Evolutionary conservation across 345 rosid species (phyloP), one percentile per base, ranked within the genome.

Genomic region (Tarenaya hassleriana): DNA sequence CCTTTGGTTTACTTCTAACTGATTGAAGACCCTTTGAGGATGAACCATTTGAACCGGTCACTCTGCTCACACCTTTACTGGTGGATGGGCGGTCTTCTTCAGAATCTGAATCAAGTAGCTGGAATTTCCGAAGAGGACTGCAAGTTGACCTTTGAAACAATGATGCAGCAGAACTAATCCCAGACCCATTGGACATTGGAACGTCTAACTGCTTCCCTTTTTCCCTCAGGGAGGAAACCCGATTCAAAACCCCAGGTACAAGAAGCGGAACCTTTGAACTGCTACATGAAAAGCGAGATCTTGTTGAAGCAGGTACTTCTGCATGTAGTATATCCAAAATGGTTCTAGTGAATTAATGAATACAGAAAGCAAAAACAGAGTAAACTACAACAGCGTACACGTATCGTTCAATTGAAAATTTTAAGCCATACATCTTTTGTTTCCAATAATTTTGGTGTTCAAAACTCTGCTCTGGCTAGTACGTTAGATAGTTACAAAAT

Each of bases 121-220:
- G 90, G 61, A 91, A 91, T 70, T 61, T 91, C 57, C 98, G 71
- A 43, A 84, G 86, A 61, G 98, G 96, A 64, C 96, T 87, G 41
- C 60, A 31, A 43, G 81, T 65, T 69, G 77, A 50, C 16, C 76
- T 75, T 12, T 77, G 83, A 53, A 82, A 77, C 44, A 69, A 12
- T 13, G 71, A 47, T 27, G 71, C 73, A 18, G 50, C 53, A 47
- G 56, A 60, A 47, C 64, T 70, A 41, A 62, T 60, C 57, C 63
- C 75, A 52, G 71, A 44, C 60, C 43, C 67, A 37, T 69, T 63
- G 58, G 84, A 77, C 37, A 66, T 66, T 7, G 61, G 66, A 47
- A 61, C 74, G 47, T 63, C 71, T 11, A 68, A 68, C 43, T 70
- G 71, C 47, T 61, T 60, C 55, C 70, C 68, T 47, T 19, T 67